These are phyloP conservation scores for Eutrema yunnanense DNA, from an alignment of 345 rosid genomes.

Conservation along the genomic window DNA sequence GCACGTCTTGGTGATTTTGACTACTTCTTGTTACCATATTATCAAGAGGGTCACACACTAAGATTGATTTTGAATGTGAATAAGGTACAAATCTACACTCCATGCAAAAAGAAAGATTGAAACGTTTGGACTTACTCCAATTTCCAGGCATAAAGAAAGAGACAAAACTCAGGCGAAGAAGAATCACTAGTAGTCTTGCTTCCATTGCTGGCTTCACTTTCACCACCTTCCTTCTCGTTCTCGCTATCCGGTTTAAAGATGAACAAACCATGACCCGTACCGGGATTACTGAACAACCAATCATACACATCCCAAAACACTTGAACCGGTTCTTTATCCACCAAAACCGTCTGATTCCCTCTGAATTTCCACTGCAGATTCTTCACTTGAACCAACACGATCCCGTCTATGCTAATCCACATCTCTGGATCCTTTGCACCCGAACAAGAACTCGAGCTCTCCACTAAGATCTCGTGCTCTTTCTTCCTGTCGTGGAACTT, in stretches of 20 bases:
- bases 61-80: background rate
- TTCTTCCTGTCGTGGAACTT: constrained; percentile 52
- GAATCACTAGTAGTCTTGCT: constrained; percentile 35
- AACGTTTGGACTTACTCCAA: constrained; percentile 10
- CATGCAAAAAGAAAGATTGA: background rate
- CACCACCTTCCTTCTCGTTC: constrained; percentile 31
- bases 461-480: constrained; percentile 77
- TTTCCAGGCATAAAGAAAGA: constrained; percentile 44
- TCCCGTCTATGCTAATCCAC: constrained; percentile 91
- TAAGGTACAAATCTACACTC: background rate
- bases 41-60: constrained; percentile 4
- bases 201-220: constrained; percentile 42
- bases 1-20: background rate
- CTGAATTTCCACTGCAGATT: constrained; percentile 95
- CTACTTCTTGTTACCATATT: background rate
- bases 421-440: constrained; percentile 67
- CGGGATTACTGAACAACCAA: constrained; percentile 66
- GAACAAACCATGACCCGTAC: constrained; percentile 70
- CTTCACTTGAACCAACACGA: constrained; percentile 55
- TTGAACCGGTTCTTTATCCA: constrained; percentile 66
- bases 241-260: constrained; percentile 56
- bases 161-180: constrained; percentile 53
- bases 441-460: constrained; percentile 36
- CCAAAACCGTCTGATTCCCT: constrained; percentile 77
- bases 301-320: constrained; percentile 95